Evolutionary conservation across 345 rosid genomes (phyloP), one percentile per base, ranked within the genome.

Genomic region (Boechera divaricarpa): DNA sequence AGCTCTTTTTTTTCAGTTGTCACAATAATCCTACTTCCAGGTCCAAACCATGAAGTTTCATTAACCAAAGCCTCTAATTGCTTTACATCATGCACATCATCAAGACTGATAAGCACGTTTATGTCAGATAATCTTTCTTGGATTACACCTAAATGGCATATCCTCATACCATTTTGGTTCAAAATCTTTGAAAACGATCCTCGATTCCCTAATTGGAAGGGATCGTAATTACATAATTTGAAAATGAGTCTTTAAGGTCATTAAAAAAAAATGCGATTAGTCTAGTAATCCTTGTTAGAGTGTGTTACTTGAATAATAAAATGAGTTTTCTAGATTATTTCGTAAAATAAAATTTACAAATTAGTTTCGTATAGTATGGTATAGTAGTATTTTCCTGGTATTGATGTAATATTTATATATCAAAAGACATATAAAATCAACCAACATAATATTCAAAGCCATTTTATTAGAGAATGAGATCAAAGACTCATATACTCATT

Each of bases 391-490:
- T 12, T 44, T 5, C 12, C 4, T 10, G 6, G 47, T 26, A 21
- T 21, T 21, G 24, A 21, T 5, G 57, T 42, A 42, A 6, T 48
- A 18, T 16, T 16, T 52, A 7, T 61, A 6, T 41, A 41, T 41
- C 32, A 63, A 18, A 33, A 41, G 21, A 41, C 39, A 64, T 38
- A 13, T 39, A 10, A 33, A 65, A 7, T 56, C 60, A 66, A 57
- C 59, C 51, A 45, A 66, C 26, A 6, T 57, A 26, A 26, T 74
- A 36, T 57, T 66, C 1, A 57, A 26, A n/a, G 41, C 67, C 39
- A 75, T 58, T 57, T 42, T 32, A 41, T 60, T 18, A n/a, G 26
- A 61, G 26, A 69, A 41, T 41, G 79, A 60, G 79, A 61, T 9
- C 63, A 13, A 6, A 48, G 73, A 41, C 79, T 51, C 73, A 57